A percentile compares a stretch with the other conserved stretches of the same genome.
phyloP scores from a whole-genome alignment of 2,329 filamentous ascomycete species.

The Passalora sequoiae region DNA sequence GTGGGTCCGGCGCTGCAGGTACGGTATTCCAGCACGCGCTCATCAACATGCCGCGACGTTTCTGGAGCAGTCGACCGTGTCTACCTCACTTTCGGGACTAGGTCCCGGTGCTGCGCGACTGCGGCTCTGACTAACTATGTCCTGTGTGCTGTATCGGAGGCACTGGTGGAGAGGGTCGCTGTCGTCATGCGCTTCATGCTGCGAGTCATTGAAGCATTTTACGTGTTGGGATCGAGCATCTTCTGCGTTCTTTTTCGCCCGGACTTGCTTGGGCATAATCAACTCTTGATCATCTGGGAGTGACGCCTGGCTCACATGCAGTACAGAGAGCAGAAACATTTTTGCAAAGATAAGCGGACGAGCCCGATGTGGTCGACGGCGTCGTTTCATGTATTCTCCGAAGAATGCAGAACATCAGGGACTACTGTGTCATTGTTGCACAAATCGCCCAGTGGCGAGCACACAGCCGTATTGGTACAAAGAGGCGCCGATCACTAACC shows the following conservation, averaged over 20 bases:
- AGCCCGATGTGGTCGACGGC: neutral
- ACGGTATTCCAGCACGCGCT: conserved; percentile 1
- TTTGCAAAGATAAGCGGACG: neutral
- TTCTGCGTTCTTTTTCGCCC: neutral
- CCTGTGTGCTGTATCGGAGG: too few species aligned
- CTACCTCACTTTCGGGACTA: neutral
- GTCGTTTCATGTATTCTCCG: conserved; percentile 12
- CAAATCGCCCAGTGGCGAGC: conserved; percentile 6
- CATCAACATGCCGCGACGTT: conserved; percentile 1
- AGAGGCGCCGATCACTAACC: conserved; percentile 11
- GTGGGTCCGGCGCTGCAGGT: neutral
- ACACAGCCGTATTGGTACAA: conserved; percentile 4
- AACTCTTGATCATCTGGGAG: neutral
- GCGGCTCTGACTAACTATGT: too few species aligned
- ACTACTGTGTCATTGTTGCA: conserved; percentile 8
- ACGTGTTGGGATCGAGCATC: neutral
- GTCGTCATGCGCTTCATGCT: too few species aligned
- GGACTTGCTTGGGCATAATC: neutral
- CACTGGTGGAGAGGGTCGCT: neutral
- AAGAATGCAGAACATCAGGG: conserved; percentile 4
- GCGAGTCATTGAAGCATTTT: neutral
- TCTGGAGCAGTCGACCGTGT: neutral
- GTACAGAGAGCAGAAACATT: neutral
- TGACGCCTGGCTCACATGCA: neutral
- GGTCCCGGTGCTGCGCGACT: too few species aligned